These are phyloP conservation scores for Eragrostis nindensis DNA, from an alignment of 176 grass and related monocot species.

Conservation along the genomic window DNA sequence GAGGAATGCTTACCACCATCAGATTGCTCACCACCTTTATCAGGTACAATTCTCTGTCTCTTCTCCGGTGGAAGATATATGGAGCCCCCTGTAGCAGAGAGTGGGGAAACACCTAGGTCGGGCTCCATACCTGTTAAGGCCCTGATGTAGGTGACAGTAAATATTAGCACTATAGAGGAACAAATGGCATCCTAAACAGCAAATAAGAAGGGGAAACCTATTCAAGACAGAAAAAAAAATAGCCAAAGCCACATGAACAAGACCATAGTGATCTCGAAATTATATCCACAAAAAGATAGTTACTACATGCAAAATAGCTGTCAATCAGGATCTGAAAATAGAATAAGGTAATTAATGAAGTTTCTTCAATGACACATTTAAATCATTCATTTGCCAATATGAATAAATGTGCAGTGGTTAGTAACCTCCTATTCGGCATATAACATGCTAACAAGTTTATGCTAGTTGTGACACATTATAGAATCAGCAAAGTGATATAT, in stretches of 20 bases:
- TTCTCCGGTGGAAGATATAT: constrained; percentile 8
- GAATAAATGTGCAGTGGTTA: neutral
- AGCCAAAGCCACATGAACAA: neutral
- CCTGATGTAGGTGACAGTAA: constrained; percentile 25
- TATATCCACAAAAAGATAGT: neutral
- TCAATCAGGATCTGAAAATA: neutral
- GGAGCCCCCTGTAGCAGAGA: neutral
- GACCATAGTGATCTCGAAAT: neutral
- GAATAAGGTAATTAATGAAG: neutral
- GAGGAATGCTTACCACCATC: neutral
- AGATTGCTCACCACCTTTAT: constrained; percentile 23
- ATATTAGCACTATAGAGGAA: neutral
- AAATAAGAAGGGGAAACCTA: neutral
- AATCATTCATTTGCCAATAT: neutral
- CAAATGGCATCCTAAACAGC: neutral
- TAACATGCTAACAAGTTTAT: no score
- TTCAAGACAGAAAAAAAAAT: neutral
- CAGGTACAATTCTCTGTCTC: neutral
- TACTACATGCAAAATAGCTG: neutral
- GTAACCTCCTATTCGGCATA: neutral
- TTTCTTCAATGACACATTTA: neutral
- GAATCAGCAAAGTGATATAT: no score
- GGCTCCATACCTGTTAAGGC: constrained; percentile 10
- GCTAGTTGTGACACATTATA: no score
- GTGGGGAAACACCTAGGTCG: neutral